A percentile compares a stretch with the other conserved stretches of the same genome.
These are phyloP conservation scores for Lodderomyces theae DNA, from an alignment of 1,139 yeast genomes.

Conservation along the genomic window DNA sequence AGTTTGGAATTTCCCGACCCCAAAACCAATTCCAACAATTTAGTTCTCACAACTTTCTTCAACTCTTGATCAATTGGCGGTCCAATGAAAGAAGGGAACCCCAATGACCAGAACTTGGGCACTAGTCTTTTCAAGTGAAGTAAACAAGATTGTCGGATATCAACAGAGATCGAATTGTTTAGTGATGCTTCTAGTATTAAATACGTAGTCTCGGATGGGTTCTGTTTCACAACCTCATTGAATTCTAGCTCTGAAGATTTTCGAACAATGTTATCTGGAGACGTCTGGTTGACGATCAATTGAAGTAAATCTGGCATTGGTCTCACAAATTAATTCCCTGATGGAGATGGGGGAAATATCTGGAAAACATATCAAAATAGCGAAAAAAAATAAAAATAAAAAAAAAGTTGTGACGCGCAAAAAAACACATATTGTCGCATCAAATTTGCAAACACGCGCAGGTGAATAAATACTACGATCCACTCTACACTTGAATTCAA, in stretches of 20 bases:
- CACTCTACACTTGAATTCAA: too few species aligned
- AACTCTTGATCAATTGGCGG: slow-evolving; percentile 56
- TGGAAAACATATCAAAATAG: not conserved
- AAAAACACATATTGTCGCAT: too few species aligned
- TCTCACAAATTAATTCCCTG: too few species aligned
- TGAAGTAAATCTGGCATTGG: slow-evolving; percentile 14
- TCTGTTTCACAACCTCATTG: slow-evolving; percentile 22
- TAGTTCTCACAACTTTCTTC: slow-evolving; percentile 49
- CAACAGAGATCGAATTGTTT: slow-evolving; percentile 23
- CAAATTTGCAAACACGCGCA: too few species aligned
- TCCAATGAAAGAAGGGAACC: slow-evolving; percentile 73
- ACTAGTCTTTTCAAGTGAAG: slow-evolving; percentile 68
- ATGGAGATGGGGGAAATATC: not conserved
- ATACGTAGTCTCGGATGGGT: slow-evolving; percentile 33
- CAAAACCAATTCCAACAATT: slow-evolving; percentile 52
- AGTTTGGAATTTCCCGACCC: slow-evolving; percentile 56
- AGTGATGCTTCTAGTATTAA: slow-evolving; percentile 28
- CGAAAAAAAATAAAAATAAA: not conserved
- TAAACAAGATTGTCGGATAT: slow-evolving; percentile 62
- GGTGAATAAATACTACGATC: too few species aligned
- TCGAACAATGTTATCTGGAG: slow-evolving; percentile 36
- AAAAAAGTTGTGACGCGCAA: not conserved
- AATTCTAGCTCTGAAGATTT: slow-evolving; percentile 37
- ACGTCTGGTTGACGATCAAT: slow-evolving; percentile 33
- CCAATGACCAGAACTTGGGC: slow-evolving; percentile 81